These are phyloP conservation scores for Lactarius akahatsu DNA, from an alignment of 768 basidiomycete species.

Conservation along the genomic window DNA sequence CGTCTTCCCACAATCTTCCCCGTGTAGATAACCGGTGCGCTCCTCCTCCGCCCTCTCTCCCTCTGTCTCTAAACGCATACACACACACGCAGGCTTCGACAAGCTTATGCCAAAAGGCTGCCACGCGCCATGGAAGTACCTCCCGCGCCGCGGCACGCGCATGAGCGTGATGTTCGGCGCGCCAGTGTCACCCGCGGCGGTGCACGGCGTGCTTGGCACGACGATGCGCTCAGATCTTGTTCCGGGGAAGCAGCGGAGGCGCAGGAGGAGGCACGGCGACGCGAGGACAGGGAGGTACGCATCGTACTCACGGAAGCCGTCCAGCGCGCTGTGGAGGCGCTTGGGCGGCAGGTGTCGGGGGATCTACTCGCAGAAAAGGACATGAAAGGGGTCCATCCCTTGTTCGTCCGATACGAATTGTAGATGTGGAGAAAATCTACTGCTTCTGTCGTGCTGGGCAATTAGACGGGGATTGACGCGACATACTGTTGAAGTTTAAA, in stretches of 20 bases:
- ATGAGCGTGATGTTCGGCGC: too few relatives aligned
- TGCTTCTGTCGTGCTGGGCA: too few relatives aligned
- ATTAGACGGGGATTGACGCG: too few relatives aligned
- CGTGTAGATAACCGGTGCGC: constrained; percentile 86
- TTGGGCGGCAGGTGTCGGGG: constrained; percentile 32
- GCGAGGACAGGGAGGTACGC: constrained; percentile 28
- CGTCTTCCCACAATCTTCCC: constrained; percentile 72
- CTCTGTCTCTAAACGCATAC: neutral
- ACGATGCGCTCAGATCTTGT: neutral
- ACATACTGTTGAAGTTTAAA: too few relatives aligned
- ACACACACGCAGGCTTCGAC: constrained; percentile 64
- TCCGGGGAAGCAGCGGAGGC: neutral
- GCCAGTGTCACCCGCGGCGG: constrained; percentile 35
- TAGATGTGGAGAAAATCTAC: too few relatives aligned
- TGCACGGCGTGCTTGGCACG: constrained; percentile 32
- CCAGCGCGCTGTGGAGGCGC: constrained; percentile 34
- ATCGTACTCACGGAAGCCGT: constrained; percentile 36
- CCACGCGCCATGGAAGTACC: constrained; percentile 65
- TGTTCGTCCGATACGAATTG: too few relatives aligned
- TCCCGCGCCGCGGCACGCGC: constrained; percentile 48
- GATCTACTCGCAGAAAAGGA: too few relatives aligned
- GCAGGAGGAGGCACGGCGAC: constrained; percentile 8
- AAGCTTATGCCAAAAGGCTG: constrained; percentile 88
- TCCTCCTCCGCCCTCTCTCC: neutral
- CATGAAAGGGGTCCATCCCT: too few relatives aligned